Base-by-base conservation (phyloP, 2,329 filamentous ascomycete genomes). In the Phialophora verrucosa region DNA sequence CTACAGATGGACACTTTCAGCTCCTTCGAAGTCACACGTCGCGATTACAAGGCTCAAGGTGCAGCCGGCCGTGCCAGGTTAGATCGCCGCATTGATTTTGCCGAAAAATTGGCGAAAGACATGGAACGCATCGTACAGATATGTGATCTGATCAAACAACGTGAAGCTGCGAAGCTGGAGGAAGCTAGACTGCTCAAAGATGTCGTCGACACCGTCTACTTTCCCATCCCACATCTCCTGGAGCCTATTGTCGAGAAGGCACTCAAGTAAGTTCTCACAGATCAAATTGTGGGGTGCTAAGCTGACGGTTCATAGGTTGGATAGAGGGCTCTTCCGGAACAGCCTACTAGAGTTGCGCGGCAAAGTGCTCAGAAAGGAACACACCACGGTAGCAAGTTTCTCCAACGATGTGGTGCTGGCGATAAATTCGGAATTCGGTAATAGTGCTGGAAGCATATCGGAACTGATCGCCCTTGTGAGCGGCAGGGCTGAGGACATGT, bases 41-140 rank as follows among this genome's bases (percentile, higher is more conserved):
- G 95, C 66, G 94, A 98, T 78, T 99, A 97, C 78, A 91, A 91
- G n/a, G 90, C 91, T 44, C 97, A 98, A 92, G 95, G 95, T 6
- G 88, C 91, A 49, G 89, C 88, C 55, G 95, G 95, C 62, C 88
- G 90, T 73, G 86, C 90, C 29, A 87, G 92, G 57, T 83, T 99
- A 32, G 84, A 90, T 59, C 86, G 93, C 65, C 89, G 95, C 53
- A 93, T 98, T 71, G 91, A 94, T 69, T 99, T 99, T 76, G 93
- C 92, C 12, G 65, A 72, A 51, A 70, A 50, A 50, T 82, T 96
- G 11, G 82, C 92, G 64, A 82, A 85, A 64, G 93, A 98, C 75
- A 87, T 99, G 68, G 89, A 91, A 69, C 88, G 89, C 74, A 83
- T 98, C 64, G 89, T 89, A 68, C 78, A 83, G 20, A 81, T 98